Conservation (phyloP, 805 yeast genomes). For the Barnettozyma siamensis region DNA sequence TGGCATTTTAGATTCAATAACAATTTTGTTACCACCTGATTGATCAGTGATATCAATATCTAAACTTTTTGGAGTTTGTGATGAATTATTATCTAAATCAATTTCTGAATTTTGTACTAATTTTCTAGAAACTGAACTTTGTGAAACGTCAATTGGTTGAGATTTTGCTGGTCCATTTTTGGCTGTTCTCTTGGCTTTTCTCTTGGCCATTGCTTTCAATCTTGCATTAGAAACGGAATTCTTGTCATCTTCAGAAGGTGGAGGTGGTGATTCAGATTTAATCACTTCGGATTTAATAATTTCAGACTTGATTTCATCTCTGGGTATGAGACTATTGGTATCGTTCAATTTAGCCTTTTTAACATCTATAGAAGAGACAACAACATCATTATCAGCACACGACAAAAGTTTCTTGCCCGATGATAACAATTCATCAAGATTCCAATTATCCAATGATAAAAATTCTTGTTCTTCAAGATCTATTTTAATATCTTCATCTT, state of each 20-base stretch:
- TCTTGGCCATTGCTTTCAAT: constrained; percentile 88
- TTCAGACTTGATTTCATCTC: constrained; percentile 31
- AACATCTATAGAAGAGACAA: constrained; percentile 26
- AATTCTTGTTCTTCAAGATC: constrained; percentile 30
- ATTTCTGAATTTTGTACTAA: constrained; percentile 32
- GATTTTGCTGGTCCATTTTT: constrained; percentile 40
- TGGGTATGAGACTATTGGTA: constrained; percentile 41
- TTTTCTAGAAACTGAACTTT: constrained; percentile 59
- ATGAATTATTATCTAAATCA: constrained; percentile 17
- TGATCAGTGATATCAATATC: constrained; percentile 67
- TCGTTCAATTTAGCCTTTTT: constrained; percentile 36
- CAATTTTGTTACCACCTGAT: constrained; percentile 73
- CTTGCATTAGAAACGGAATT: constrained; percentile 54
- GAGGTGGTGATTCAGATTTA: constrained; percentile 4
- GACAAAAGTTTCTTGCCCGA: constrained; percentile 42
- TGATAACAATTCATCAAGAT: constrained; percentile 40
- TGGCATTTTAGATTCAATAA: constrained; percentile 69
- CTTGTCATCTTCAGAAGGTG: constrained; percentile 4
- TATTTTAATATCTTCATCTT: constrained; percentile 21
- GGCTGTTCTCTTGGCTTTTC: constrained; percentile 74
- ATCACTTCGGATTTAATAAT: constrained; percentile 29
- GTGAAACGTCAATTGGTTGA: constrained; percentile 60
- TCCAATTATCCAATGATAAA: constrained; percentile 44
- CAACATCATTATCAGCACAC: constrained; percentile 22
- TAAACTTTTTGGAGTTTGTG: not conserved